Evolutionary conservation across 495 filamentous ascomycete genomes (phyloP).

Genomic region (Xylaria cubensis): DNA sequence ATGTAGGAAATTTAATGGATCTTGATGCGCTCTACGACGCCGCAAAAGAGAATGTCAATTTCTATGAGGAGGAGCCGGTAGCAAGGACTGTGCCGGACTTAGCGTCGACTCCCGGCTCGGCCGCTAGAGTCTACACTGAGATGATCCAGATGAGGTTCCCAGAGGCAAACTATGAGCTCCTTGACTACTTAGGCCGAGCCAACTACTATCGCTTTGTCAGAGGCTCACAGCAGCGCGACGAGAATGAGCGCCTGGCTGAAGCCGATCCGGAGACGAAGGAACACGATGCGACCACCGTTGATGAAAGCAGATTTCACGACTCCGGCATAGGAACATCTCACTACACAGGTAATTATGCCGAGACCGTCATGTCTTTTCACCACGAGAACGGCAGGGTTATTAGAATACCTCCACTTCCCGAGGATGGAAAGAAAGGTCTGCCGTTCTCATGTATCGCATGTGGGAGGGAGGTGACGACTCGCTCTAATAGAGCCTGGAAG

Average conservation of each 20-base stretch:
- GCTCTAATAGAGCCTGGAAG: not conserved
- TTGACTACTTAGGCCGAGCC: not conserved
- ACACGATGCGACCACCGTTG: not conserved
- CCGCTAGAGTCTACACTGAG: not conserved
- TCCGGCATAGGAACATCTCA: not conserved
- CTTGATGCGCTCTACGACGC: not conserved
- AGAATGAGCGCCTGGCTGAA: not conserved
- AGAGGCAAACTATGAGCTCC: not conserved
- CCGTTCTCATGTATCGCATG: not conserved
- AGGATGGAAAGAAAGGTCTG: not conserved
- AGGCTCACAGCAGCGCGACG: not conserved
- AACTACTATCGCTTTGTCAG: not conserved
- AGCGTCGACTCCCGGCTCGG: not conserved
- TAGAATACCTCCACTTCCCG: constrained; percentile 2
- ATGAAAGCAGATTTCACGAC: not conserved
- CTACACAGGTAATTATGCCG: not conserved
- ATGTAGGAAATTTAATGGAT: not conserved
- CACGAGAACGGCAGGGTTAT: not conserved
- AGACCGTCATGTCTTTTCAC: not conserved
- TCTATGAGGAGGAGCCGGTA: not conserved
- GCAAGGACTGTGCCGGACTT: not conserved
- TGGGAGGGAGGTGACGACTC: not conserved
- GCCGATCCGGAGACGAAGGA: not conserved
- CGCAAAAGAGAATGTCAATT: not conserved
- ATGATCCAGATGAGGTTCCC: not conserved